Evolutionary conservation across 1,139 yeast species (phyloP).

Genomic region (Meyerozyma carpophila): DNA sequence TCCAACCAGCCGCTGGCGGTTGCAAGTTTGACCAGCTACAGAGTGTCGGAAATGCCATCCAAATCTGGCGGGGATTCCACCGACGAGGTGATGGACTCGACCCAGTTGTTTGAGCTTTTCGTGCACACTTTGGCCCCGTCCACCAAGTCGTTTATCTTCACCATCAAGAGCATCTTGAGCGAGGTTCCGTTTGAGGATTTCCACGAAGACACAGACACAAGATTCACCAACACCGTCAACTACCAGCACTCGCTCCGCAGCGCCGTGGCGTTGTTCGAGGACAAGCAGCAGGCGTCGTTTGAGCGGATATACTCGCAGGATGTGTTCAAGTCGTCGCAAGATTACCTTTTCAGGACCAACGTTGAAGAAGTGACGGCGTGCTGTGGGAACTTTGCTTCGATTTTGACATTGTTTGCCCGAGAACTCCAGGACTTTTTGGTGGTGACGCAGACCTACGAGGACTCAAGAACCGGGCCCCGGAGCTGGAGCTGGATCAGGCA

Average conservation of each 20-base stretch:
- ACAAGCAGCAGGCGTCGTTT: slow-evolving; percentile 54
- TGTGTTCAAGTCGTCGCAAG: slow-evolving; percentile 40
- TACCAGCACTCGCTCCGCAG: slow-evolving; percentile 43
- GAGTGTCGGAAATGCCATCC: slow-evolving; percentile 11
- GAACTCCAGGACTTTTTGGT: slow-evolving; percentile 50
- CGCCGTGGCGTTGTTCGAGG: slow-evolving; percentile 52
- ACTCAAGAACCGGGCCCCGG: slow-evolving; percentile 19
- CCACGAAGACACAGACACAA: slow-evolving; percentile 18
- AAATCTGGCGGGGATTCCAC: slow-evolving; percentile 13
- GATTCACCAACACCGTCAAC: slow-evolving; percentile 34
- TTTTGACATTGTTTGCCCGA: slow-evolving; percentile 57
- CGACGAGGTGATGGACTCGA: slow-evolving; percentile 31
- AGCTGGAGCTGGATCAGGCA: slow-evolving; percentile 47
- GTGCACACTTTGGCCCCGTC: slow-evolving; percentile 69
- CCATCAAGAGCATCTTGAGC: slow-evolving; percentile 55
- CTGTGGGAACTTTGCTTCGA: slow-evolving; percentile 73
- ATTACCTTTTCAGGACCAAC: slow-evolving; percentile 46
- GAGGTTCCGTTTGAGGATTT: slow-evolving; percentile 52
- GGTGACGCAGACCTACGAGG: slow-evolving; percentile 40
- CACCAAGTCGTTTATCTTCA: slow-evolving; percentile 59
- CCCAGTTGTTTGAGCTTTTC: slow-evolving; percentile 60
- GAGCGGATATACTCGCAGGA: slow-evolving; percentile 55
- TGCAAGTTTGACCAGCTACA: slow-evolving; percentile 15
- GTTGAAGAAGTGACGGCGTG: slow-evolving; percentile 83
- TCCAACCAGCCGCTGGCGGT: slow-evolving; percentile 7